Evolutionary conservation across 148 eudicot species (phyloP), one percentile per base, ranked within the genome.

Genomic region (Salicornia ramosissima): DNA sequence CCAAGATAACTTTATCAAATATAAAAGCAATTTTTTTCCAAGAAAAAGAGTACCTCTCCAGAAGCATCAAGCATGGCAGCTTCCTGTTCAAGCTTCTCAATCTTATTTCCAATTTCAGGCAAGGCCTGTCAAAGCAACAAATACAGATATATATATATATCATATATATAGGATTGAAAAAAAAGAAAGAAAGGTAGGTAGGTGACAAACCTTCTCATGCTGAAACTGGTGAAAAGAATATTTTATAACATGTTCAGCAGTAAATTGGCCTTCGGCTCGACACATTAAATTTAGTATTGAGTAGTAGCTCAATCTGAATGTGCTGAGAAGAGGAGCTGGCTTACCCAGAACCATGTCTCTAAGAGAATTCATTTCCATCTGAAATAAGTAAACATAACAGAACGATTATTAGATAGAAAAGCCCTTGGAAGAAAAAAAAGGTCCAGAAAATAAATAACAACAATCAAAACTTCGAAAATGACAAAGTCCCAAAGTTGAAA

Each of bases 171-270:
- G 45, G 52, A 57, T 67, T 59, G 40, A 56, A 7, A 34, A 55
- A 43, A 26, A 9, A 6, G 28, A 59, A 68, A 19, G 40, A 29
- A 40, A 36, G 64, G 66, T 46, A 36, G 64, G 66, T 46, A 52
- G 28, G 57, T 70, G 47, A 36, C 52, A 64, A 80, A 94, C 99
- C 99, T 94, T 94, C 77, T 94, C 99, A 68, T 94, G 82, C 65
- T 90, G 99, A 75, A 94, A 90, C 61, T 94, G 99, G 78, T 94
- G 99, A 80, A 94, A 94, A 51, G 99, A 94, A 81, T 90, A 80
- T 80, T 75, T 87, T 70, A 90, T 90, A 65, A 94, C 97, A 86
- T 94, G 99, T 83, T 94, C 99, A 61, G 99, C 99, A 33, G 96
- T 90, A 71, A 90, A 94, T 46, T 91, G 97, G 70, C 97, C 99